Evolutionary conservation across 2,329 filamentous ascomycete species (phyloP), one percentile per base, ranked within the genome.

Genomic region (Cladophialophora psammophila): DNA sequence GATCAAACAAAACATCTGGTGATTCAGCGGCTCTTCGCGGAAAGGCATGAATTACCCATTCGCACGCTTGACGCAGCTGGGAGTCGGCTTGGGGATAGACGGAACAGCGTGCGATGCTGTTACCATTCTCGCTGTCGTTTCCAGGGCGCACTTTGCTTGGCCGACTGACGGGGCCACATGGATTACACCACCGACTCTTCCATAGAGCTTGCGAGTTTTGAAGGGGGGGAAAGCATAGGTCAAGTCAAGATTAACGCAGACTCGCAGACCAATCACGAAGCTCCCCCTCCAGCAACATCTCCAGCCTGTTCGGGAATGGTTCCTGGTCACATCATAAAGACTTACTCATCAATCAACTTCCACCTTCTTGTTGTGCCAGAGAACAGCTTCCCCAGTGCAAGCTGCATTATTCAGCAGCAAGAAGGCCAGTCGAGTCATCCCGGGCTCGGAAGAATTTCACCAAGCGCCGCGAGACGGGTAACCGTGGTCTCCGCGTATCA

Each of bases 351-450:
- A 12, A 26, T 20, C 20, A 26, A 13, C 45, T 31, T 31, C 45
- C 9, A 50, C 5, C 2, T 8, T 50, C 20, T 50, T 50, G 40
- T 42, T 18, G 45, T 26, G 13, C 45, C 45, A 50, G 18, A 12
- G 20, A 4, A 26, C 45, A 31, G 3, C 18, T 26, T 26, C 18
- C 20, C 18, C 9, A 7, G 45, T 31, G 18, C 26, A 26, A 26
- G 26, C 26, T 26, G 26, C 18, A 50, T 50, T 50, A 50, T 26
- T 50, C 45, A 50, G 45, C 45, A 31, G 45, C 20, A 50, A 50
- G 45, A 50, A 50, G 20, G 45, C 20, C 45, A 18, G 18, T 50
- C 18, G 20, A 13, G 5, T 50, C 20, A 20, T 50, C 9, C 20
- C 45, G 8, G 45, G 5, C 20, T 20, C 18, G 20, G 45, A 26